These are phyloP conservation scores for Aspergillus cejpii DNA, from an alignment of 2,329 filamentous ascomycete genomes.

Conservation along the genomic window DNA sequence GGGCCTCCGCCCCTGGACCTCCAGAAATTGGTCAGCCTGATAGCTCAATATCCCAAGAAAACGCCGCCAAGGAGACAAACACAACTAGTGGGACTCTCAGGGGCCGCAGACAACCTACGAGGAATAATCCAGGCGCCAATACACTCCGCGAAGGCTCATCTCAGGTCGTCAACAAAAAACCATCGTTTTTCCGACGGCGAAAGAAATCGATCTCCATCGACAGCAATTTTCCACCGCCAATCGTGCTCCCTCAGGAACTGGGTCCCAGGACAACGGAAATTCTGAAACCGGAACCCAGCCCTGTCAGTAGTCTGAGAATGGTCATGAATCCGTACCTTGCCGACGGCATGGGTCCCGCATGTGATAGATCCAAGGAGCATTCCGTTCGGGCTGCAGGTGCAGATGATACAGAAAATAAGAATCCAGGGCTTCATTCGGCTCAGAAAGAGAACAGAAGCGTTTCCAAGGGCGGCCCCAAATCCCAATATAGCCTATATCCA, in stretches of 20 bases:
- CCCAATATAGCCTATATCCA: constrained; percentile 27
- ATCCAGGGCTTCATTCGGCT: constrained; percentile 12
- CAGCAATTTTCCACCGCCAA: constrained; percentile 58
- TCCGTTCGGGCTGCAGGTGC: constrained; percentile 16
- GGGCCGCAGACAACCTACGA: constrained; percentile 23
- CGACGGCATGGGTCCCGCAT: constrained; percentile 21
- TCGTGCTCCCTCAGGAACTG: constrained; percentile 42
- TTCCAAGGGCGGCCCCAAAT: constrained; percentile 20
- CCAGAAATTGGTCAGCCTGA: constrained; percentile 21
- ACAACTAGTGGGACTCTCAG: constrained; percentile 18
- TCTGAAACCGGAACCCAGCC: constrained; percentile 46
- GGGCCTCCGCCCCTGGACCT: constrained; percentile 38
- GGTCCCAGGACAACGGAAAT: constrained; percentile 32
- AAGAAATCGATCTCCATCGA: constrained; percentile 70
- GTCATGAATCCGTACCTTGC: constrained; percentile 79
- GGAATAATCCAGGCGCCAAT: constrained; percentile 21
- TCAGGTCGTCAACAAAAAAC: constrained; percentile 76
- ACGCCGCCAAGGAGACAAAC: constrained; percentile 21
- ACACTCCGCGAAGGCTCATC: constrained; percentile 31
- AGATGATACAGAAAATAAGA: constrained; percentile 16
- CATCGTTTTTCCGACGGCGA: constrained; percentile 85
- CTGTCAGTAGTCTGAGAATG: constrained; percentile 72
- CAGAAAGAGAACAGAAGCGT: constrained; percentile 17
- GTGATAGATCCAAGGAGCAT: constrained; percentile 19
- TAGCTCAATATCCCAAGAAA: constrained; percentile 19